Evolutionary conservation across 306 rosid species (phyloP).

Genomic region (Cucurbita ficifolia): DNA sequence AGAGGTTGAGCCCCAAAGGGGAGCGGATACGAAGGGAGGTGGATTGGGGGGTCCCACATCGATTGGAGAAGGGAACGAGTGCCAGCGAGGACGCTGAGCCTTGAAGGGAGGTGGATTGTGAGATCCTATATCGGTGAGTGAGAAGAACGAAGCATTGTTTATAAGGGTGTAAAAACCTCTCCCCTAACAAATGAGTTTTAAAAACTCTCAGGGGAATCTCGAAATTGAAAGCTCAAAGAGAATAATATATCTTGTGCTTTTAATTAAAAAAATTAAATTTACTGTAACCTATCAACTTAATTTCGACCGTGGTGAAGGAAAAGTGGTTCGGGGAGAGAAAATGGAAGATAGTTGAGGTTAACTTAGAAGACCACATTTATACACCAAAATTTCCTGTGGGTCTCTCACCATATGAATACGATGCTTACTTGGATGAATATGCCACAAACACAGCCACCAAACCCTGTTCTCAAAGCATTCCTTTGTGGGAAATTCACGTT

Average conservation of each 20-base stretch:
- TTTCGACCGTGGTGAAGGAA: not conserved
- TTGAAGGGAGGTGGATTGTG: too few species aligned
- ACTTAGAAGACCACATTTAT: conserved; percentile 28
- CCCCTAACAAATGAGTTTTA: too few species aligned
- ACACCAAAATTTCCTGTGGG: conserved; percentile 20
- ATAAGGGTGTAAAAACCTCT: too few species aligned
- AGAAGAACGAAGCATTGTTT: too few species aligned
- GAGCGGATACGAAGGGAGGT: too few species aligned
- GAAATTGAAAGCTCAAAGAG: too few species aligned
- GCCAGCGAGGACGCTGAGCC: too few species aligned
- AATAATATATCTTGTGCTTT: too few species aligned
- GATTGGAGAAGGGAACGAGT: too few species aligned
- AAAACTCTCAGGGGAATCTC: not conserved
- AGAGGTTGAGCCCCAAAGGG: too few species aligned
- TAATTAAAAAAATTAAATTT: not conserved
- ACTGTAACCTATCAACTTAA: not conserved
- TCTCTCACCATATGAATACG: conserved; percentile 14
- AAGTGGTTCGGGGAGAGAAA: not conserved
- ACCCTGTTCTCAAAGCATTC: conserved; percentile 18
- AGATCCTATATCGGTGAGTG: too few species aligned
- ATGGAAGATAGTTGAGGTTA: conserved; percentile 36
- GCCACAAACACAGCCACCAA: conserved; percentile 25
- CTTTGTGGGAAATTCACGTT: conserved; percentile 48
- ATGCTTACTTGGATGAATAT: conserved; percentile 20
- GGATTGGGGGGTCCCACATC: too few species aligned